Percentiles rank a stretch among this genome's conserved stretches.
phyloP scores from a whole-genome alignment of 148 eudicot species.

The Fallopia convolvulus region DNA sequence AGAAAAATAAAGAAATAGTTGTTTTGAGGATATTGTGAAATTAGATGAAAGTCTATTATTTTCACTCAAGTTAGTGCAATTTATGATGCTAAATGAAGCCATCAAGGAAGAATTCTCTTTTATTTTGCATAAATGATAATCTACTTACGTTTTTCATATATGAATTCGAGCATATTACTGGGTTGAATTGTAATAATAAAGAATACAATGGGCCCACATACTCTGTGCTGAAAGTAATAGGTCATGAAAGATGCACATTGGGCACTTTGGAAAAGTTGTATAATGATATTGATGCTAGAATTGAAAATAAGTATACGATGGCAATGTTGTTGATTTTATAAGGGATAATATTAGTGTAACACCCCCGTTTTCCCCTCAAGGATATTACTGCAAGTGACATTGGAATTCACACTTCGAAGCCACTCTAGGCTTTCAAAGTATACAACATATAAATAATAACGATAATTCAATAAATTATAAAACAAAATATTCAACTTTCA shows the following conservation, averaged over 20 bases:
- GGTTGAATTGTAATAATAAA: neutral
- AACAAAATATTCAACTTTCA: no score
- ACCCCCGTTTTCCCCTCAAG: no score
- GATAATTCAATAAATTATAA: no score
- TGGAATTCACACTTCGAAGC: no score
- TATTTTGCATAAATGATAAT: neutral
- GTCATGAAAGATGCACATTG: neutral
- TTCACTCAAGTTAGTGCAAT: neutral
- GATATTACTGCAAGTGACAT: no score
- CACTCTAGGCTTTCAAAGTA: no score
- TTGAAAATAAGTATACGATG: neutral
- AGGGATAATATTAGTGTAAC: neutral
- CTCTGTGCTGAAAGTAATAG: neutral
- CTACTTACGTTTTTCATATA: no score
- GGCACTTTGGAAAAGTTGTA: no score
- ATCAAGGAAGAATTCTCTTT: neutral
- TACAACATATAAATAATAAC: no score
- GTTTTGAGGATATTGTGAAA: no score
- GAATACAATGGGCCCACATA: neutral
- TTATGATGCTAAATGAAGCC: neutral
- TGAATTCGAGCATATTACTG: neutral
- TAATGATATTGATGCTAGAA: neutral
- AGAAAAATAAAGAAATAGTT: neutral
- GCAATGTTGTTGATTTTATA: neutral
- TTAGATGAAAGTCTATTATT: neutral